These are phyloP conservation scores for Neurospora sp. DNA, from an alignment of 495 filamentous ascomycete species.

Conservation along the genomic window DNA sequence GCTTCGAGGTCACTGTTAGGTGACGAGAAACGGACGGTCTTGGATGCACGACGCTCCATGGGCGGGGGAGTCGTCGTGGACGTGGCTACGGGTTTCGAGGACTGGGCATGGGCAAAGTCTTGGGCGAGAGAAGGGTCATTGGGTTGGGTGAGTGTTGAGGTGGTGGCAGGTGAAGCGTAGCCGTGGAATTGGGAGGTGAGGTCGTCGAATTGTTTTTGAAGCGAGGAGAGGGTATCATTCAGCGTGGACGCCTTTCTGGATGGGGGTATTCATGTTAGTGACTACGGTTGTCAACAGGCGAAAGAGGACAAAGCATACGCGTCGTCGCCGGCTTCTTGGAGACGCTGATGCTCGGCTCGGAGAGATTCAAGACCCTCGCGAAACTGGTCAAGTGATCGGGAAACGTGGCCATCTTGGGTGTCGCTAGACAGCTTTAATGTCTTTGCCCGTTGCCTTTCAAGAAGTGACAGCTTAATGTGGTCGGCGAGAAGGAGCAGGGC, in stretches of 20 bases:
- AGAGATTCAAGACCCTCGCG: slow-evolving; percentile 71
- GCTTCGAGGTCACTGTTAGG: slow-evolving; percentile 37
- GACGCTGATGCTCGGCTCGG: slow-evolving; percentile 52
- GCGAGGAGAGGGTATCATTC: slow-evolving; percentile 36
- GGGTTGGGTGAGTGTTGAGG: slow-evolving; percentile 45
- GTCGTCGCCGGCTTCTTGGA: slow-evolving; percentile 52
- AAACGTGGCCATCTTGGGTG: slow-evolving; percentile 81
- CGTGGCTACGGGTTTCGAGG: slow-evolving; percentile 32
- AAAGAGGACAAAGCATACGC: slow-evolving; percentile 23
- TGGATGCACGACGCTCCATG: slow-evolving; percentile 40
- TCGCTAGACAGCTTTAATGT: slow-evolving; percentile 70
- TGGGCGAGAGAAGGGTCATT: slow-evolving; percentile 55
- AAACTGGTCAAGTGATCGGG: slow-evolving; percentile 76
- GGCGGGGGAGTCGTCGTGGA: slow-evolving; percentile 23
- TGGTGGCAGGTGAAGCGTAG: slow-evolving; percentile 37
- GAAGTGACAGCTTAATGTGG: slow-evolving; percentile 66
- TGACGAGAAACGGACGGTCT: slow-evolving; percentile 75
- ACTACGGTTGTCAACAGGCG: background rate
- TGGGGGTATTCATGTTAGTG: background rate
- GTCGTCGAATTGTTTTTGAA: slow-evolving; percentile 49
- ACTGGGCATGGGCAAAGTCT: slow-evolving; percentile 56
- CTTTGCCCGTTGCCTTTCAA: slow-evolving; percentile 86
- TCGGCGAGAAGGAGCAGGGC: slow-evolving; percentile 68
- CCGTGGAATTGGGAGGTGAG: slow-evolving; percentile 53
- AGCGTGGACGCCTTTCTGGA: slow-evolving; percentile 36